Conservation (phyloP, 2,329 filamentous ascomycete genomes). For the Penicillium palitans region DNA sequence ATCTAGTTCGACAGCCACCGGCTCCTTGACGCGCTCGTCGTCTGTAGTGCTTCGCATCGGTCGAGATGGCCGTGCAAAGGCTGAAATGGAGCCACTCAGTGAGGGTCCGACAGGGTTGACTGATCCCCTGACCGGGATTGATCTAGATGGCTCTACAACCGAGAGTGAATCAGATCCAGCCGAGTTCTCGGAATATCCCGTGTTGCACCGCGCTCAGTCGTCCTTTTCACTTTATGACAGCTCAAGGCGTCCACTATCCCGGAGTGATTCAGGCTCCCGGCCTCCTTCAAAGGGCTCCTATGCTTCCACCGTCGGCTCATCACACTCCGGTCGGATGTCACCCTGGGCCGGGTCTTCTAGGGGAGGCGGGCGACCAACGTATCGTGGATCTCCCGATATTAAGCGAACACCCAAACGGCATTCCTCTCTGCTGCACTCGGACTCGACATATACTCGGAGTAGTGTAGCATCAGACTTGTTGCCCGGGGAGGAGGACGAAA, state of each 20-base stretch:
- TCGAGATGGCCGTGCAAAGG: conserved; percentile 50
- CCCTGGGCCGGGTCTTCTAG: conserved; percentile 43
- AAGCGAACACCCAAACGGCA: conserved; percentile 39
- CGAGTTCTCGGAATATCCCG: conserved; percentile 43
- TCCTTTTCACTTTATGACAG: conserved; percentile 43
- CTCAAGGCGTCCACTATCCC: conserved; percentile 31
- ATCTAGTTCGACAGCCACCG: conserved; percentile 33
- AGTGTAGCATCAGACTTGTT: conserved; percentile 30
- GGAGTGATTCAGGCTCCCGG: conserved; percentile 39
- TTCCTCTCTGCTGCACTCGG: conserved; percentile 33
- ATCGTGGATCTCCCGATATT: conserved; percentile 30
- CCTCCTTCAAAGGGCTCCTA: conserved; percentile 48
- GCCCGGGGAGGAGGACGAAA: conserved; percentile 33
- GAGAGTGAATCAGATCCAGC: conserved; percentile 45
- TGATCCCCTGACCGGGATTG: conserved; percentile 40
- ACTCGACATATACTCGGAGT: conserved; percentile 35
- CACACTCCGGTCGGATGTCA: conserved; percentile 43
- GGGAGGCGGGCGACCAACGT: conserved; percentile 26
- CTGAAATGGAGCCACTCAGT: conserved; percentile 43
- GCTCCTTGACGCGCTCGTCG: conserved; percentile 38
- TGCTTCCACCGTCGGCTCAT: conserved; percentile 44
- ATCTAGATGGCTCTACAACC: conserved; percentile 45
- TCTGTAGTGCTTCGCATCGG: conserved; percentile 51
- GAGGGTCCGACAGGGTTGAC: conserved; percentile 36
- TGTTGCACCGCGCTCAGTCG: conserved; percentile 39